Evolutionary conservation across 345 rosid genomes (phyloP), one percentile per base, ranked within the genome.

Genomic region (Microthlaspi erraticum): DNA sequence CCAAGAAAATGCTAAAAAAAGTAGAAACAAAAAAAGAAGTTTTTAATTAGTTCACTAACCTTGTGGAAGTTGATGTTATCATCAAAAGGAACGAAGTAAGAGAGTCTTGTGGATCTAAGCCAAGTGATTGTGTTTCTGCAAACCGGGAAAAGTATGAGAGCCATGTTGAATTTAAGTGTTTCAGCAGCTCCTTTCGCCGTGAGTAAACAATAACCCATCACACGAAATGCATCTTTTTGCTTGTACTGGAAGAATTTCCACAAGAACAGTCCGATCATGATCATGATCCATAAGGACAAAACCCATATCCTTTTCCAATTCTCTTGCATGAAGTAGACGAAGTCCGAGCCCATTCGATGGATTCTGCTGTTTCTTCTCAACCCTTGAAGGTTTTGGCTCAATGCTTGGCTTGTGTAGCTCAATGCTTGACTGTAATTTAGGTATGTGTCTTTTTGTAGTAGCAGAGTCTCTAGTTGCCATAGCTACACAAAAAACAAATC

Each of bases 21-120:
- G 6, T 11, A 48, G 14, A 48, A 13, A n/a, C 23, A 63, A 2
- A 6, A 2, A 6, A 13, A 12, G n/a, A 13, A 1, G 7, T 32
- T 18, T 8, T 49, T 57, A 53, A 12, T 38, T 57, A 53, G 63
- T 14, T 45, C 52, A 66, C 71, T 52, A 60, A 94, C 99, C 97
- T 94, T 91, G 85, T 94, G 99, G 60, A 94, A 91, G 83, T 91
- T 94, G 88, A 91, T 91, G 71, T 94, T 94, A 82, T 94, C 98
- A 77, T 94, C 99, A 56, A 94, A 94, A 43, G 99, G 99, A 60
- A 94, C 83, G 37, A 83, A 70, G 82, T 57, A 79, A 54, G 93
- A 86, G 69, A 94, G 70, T 75, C 57, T 86, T 37, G 99, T 91
- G 48, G 96, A 85, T 80, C 98, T 80, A 7, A 94, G 97, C 96